Conservation (phyloP, 495 filamentous ascomycete species). For the Xylaria flabelliformis region DNA sequence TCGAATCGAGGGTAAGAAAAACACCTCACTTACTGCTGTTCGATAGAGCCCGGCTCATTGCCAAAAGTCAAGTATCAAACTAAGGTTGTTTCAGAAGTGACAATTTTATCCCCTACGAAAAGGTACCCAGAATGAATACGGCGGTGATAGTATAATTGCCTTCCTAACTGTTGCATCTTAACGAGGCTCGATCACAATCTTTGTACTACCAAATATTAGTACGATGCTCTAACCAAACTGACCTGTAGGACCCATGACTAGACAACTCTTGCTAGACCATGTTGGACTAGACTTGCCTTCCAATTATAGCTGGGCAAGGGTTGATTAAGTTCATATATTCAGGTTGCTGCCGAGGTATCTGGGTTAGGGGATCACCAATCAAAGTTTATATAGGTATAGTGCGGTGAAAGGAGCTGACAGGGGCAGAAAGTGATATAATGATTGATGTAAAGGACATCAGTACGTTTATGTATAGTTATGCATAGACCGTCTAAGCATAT, state of each 20-base stretch:
- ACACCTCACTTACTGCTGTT: too few relatives aligned
- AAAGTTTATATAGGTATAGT: background rate
- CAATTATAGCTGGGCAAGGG: background rate
- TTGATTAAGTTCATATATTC: background rate
- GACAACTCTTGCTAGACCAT: background rate
- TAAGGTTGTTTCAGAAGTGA: background rate
- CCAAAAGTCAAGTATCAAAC: background rate
- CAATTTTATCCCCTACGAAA: background rate
- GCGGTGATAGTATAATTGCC: background rate
- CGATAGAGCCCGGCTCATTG: too few relatives aligned
- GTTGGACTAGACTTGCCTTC: background rate
- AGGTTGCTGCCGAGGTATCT: background rate
- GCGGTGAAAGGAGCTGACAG: background rate
- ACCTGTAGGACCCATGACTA: background rate
- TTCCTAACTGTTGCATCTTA: background rate
- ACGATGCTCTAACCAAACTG: background rate
- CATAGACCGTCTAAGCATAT: too few relatives aligned
- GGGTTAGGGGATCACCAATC: background rate
- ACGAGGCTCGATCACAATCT: background rate
- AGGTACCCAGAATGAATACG: background rate
- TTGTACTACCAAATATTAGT: slow-evolving; percentile 5
- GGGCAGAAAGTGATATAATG: too few relatives aligned
- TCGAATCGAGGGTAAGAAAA: too few relatives aligned
- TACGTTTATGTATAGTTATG: too few relatives aligned
- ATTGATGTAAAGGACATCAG: too few relatives aligned